Conservation (phyloP, 139 green algal species). For the Closterium sp. region DNA sequence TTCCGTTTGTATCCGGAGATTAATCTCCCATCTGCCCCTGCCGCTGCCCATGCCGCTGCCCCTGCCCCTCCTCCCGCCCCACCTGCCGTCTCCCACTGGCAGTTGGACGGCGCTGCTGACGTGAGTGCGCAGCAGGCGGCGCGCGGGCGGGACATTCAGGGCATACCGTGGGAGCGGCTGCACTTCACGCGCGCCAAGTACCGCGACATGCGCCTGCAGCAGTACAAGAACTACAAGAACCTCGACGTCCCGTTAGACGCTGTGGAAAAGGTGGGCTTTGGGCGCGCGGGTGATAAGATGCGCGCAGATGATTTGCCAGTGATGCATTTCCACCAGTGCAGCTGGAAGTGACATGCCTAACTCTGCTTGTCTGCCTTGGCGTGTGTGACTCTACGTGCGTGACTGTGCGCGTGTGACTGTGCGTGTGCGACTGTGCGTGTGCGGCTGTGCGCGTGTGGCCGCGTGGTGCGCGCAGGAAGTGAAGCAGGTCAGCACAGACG, state of each 20-base stretch:
- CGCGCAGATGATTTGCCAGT: not conserved
- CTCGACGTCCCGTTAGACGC: slow-evolving; percentile 44
- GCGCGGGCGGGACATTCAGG: slow-evolving; percentile 56
- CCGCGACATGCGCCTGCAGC: slow-evolving; percentile 59
- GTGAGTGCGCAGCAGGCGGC: slow-evolving; percentile 42
- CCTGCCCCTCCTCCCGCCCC: not conserved
- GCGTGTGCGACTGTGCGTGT: no score
- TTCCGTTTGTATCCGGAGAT: no score
- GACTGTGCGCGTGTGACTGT: no score
- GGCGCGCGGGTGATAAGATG: not conserved
- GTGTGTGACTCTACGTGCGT: no score
- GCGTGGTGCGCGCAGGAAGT: slow-evolving; percentile 13
- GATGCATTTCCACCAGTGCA: no score
- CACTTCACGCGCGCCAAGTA: slow-evolving; percentile 73
- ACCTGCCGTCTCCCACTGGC: not conserved
- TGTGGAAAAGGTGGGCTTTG: slow-evolving; percentile 54
- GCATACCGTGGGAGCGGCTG: slow-evolving; percentile 83
- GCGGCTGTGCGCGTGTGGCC: no score
- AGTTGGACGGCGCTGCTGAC: slow-evolving; percentile 12
- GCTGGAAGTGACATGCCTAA: no score
- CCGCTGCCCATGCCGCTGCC: no score
- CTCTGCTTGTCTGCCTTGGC: no score
- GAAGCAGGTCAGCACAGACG: not conserved
- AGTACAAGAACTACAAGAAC: slow-evolving; percentile 91
- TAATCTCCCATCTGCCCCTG: no score